phyloP scores from a whole-genome alignment of 2,329 filamentous ascomycete species.

The Colletotrichum eleusines region DNA sequence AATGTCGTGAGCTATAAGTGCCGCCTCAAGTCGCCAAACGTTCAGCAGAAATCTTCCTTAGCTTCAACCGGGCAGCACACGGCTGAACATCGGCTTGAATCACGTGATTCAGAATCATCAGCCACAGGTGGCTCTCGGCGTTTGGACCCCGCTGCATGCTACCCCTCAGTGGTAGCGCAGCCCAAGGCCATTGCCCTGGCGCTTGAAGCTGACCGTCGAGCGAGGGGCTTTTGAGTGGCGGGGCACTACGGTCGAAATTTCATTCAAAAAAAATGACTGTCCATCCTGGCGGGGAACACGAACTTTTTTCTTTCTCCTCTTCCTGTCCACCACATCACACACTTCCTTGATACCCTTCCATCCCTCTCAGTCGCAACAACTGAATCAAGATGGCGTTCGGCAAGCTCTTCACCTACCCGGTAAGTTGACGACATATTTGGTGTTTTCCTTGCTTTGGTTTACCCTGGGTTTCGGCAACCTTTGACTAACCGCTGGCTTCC shows the following conservation, averaged over 20 bases:
- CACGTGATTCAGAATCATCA: conserved; percentile 7
- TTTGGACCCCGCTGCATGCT: conserved; percentile 2
- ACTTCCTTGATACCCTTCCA: conserved; percentile 45
- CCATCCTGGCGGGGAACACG: conserved; percentile 31
- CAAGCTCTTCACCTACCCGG: conserved; percentile 92
- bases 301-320: conserved; percentile 46
- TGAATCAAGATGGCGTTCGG: conserved; percentile 89
- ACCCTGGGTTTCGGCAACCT: background rate
- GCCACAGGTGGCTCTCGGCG: background rate
- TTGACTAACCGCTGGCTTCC: conserved; percentile 51
- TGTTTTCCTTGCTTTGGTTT: background rate
- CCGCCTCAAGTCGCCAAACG: conserved; percentile 4
- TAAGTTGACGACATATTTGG: conserved; percentile 57
- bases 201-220: conserved; percentile 19
- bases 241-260: conserved; percentile 39
- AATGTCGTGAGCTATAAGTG: conserved; percentile 18
- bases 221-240: conserved; percentile 33
- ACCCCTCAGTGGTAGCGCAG: conserved; percentile 21
- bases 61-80: background rate
- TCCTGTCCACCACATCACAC: conserved; percentile 45
- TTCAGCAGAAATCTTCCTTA: conserved; percentile 40
- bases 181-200: conserved; percentile 27
- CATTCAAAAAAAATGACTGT: conserved; percentile 42
- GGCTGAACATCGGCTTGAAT: conserved; percentile 19
- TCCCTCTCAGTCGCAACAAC: conserved; percentile 45